These are phyloP conservation scores for Saraca asoca DNA, from an alignment of 331 rosid species.

Conservation along the genomic window DNA sequence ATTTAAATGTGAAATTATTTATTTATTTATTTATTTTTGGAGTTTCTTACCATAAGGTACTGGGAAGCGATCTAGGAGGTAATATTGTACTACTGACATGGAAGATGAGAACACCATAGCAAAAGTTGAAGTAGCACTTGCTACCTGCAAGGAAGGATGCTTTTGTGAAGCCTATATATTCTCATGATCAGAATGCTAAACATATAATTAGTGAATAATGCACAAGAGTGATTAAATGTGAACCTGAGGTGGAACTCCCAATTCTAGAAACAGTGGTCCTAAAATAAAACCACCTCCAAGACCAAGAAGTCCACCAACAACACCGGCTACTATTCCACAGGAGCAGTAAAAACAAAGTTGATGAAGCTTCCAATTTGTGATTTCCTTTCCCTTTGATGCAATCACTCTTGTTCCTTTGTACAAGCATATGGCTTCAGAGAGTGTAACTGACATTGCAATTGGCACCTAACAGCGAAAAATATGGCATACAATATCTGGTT, in stretches of 20 bases:
- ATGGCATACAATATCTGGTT: slow-evolving; percentile 3
- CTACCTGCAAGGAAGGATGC: slow-evolving; percentile 48
- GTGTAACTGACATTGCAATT: slow-evolving; percentile 60
- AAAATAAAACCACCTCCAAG: slow-evolving; percentile 78
- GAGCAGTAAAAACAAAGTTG: slow-evolving; percentile 56
- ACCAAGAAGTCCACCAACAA: slow-evolving; percentile 80
- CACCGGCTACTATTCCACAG: slow-evolving; percentile 72
- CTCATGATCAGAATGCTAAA: not conserved
- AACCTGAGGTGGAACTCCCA: slow-evolving; percentile 88
- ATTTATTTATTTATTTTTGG: not conserved
- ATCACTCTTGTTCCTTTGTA: slow-evolving; percentile 70
- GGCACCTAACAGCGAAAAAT: slow-evolving; percentile 52
- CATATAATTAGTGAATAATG: not conserved
- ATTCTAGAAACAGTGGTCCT: slow-evolving; percentile 77
- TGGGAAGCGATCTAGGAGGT: slow-evolving; percentile 75
- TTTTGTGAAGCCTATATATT: not conserved
- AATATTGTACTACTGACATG: slow-evolving; percentile 81
- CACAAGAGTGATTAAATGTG: not conserved
- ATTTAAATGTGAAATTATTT: too few relatives aligned
- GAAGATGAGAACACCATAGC: slow-evolving; percentile 77
- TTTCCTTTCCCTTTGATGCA: slow-evolving; percentile 75
- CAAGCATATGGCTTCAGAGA: slow-evolving; percentile 68
- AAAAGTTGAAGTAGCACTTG: slow-evolving; percentile 83
- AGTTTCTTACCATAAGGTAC: slow-evolving; percentile 64
- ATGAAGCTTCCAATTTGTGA: slow-evolving; percentile 71